Percentiles rank a stretch among this genome's conserved stretches.
Evolutionary conservation across 2,329 filamentous ascomycete species (phyloP).

Genomic region (Torrubiellomyces zombiae): DNA sequence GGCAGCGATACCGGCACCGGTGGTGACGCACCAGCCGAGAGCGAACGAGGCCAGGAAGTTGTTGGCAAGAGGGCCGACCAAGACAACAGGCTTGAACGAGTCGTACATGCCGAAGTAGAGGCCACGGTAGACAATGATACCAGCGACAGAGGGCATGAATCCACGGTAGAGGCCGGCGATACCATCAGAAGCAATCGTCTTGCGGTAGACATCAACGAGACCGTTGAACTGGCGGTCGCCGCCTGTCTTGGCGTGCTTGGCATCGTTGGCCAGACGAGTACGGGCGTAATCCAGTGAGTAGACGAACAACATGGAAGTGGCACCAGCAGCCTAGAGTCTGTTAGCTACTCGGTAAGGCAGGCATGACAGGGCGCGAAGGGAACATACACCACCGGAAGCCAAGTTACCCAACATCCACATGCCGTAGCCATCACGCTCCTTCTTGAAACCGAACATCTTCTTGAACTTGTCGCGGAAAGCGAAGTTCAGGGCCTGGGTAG

Average conservation of each 20-base stretch:
- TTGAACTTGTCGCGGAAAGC: constrained; percentile 99
- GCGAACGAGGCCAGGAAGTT: constrained; percentile 99
- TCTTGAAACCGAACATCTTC: constrained; percentile 99
- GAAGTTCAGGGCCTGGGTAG: constrained; percentile 99
- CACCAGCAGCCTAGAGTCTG: constrained; percentile 67
- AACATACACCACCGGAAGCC: constrained; percentile 95
- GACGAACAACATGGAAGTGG: constrained; percentile 99
- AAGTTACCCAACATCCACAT: constrained; percentile 99
- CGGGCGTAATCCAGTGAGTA: constrained; percentile 99
- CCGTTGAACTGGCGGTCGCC: constrained; percentile 99
- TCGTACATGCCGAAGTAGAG: constrained; percentile 99
- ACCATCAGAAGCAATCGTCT: constrained; percentile 98
- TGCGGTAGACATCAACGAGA: constrained; percentile 98
- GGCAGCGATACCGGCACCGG: constrained; percentile 99
- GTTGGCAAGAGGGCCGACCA: constrained; percentile 78
- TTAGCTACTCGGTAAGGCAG: constrained; percentile 3
- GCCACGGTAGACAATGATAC: constrained; percentile 99
- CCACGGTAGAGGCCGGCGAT: constrained; percentile 99
- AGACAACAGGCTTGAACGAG: constrained; percentile 97
- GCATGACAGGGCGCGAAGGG: not conserved
- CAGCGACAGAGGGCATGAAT: constrained; percentile 98
- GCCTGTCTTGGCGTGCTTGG: constrained; percentile 93
- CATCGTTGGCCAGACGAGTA: constrained; percentile 99
- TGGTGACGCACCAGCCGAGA: constrained; percentile 98
- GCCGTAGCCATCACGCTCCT: constrained; percentile 94